A percentile compares a stretch with the other conserved stretches of the same genome.
Conservation (phyloP, 2,329 filamentous ascomycete species). For the Aspergillus fumigatus region DNA sequence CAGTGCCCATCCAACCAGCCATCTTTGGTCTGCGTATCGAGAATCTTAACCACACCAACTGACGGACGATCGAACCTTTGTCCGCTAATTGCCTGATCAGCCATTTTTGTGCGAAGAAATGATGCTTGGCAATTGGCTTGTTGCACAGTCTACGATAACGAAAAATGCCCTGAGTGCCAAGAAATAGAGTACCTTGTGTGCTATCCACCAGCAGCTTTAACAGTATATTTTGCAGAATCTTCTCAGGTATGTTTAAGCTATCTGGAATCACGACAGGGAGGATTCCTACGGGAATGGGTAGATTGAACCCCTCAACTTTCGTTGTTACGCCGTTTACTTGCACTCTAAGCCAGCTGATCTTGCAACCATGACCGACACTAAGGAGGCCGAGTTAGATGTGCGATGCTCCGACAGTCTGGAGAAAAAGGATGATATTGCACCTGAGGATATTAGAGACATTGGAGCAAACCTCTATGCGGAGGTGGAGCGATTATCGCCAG, state of each 20-base stretch:
- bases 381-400: slow-evolving; percentile 14
- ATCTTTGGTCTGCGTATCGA: background rate
- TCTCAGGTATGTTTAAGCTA: background rate
- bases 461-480: slow-evolving; percentile 44
- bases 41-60: background rate
- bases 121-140: background rate
- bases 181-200: slow-evolving; percentile 3
- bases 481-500: slow-evolving; percentile 39
- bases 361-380: slow-evolving; percentile 11
- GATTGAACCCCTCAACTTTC: background rate
- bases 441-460: slow-evolving; percentile 35
- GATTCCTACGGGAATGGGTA: background rate
- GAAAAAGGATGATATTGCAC: slow-evolving; percentile 15
- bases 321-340: background rate
- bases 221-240: background rate
- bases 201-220: slow-evolving; percentile 1
- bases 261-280: background rate
- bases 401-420: slow-evolving; percentile 9
- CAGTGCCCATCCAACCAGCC: background rate
- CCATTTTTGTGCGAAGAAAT: background rate
- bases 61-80: slow-evolving; percentile 1
- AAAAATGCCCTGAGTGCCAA: background rate
- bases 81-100: background rate
- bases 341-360: background rate
- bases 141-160: background rate